Evolutionary conservation across 2,329 filamentous ascomycete genomes (phyloP).

Genomic region (Cladobotryum mycophilum): DNA sequence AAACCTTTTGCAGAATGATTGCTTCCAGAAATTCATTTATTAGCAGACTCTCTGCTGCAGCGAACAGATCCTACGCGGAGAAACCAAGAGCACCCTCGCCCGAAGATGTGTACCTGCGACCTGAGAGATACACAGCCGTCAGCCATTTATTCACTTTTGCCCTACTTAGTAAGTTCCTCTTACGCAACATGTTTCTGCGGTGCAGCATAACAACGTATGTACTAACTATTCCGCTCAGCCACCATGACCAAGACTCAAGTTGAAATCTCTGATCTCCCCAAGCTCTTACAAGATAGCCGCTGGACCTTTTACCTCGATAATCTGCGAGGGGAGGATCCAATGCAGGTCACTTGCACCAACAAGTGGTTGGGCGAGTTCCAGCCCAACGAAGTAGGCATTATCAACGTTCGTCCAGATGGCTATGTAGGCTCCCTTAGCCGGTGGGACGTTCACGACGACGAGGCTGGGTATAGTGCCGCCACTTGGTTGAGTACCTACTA

Average conservation of each 20-base stretch:
- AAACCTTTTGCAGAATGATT: conserved; percentile 51
- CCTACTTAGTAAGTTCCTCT: conserved; percentile 52
- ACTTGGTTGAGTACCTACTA: conserved; percentile 51
- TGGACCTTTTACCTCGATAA: conserved; percentile 72
- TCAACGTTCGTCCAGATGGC: conserved; percentile 66
- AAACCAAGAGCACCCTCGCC: conserved; percentile 51
- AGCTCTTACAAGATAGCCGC: conserved; percentile 54
- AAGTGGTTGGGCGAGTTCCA: conserved; percentile 62
- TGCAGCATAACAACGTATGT: neutral
- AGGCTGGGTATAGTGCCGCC: conserved; percentile 45
- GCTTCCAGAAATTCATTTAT: conserved; percentile 48
- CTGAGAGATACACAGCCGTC: conserved; percentile 61
- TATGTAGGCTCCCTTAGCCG: conserved; percentile 61
- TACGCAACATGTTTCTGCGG: neutral
- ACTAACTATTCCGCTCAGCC: conserved; percentile 30
- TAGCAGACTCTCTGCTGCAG: conserved; percentile 51
- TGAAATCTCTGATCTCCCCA: conserved; percentile 60
- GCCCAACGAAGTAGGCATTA: conserved; percentile 52
- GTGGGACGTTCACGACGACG: conserved; percentile 46
- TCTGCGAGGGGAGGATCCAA: conserved; percentile 48
- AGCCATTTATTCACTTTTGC: conserved; percentile 65
- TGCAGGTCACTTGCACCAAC: conserved; percentile 50
- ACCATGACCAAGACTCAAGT: conserved; percentile 56
- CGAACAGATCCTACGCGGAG: conserved; percentile 54
- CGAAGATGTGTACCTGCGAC: conserved; percentile 60